Evolutionary conservation across 495 filamentous ascomycete genomes (phyloP).

Genomic region (Diplogelasinospora grovesii): DNA sequence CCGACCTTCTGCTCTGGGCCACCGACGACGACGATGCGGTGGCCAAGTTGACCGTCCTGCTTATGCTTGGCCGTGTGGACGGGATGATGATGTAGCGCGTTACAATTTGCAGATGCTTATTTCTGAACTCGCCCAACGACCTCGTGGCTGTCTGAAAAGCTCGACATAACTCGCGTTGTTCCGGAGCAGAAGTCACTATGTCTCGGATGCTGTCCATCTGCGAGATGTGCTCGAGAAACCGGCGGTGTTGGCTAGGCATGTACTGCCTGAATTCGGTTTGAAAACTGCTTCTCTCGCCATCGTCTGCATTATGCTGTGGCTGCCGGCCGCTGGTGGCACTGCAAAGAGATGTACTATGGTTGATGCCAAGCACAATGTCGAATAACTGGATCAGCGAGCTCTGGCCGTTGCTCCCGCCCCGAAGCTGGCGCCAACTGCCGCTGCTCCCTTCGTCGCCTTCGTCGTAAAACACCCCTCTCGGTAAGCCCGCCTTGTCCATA

Average conservation of each 20-base stretch:
- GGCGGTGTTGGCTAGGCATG: slow-evolving; percentile 82
- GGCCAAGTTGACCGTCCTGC: slow-evolving; percentile 53
- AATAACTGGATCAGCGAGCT: slow-evolving; percentile 93
- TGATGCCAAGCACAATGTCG: slow-evolving; percentile 83
- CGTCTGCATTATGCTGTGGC: slow-evolving; percentile 66
- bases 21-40: slow-evolving; percentile 32
- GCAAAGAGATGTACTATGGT: slow-evolving; percentile 57
- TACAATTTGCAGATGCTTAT: slow-evolving; percentile 89
- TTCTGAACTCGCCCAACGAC: slow-evolving; percentile 74
- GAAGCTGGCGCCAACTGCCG: slow-evolving; percentile 66
- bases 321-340: slow-evolving; percentile 36
- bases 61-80: slow-evolving; percentile 25
- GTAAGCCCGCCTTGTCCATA: slow-evolving; percentile 87
- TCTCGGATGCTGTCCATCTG: slow-evolving; percentile 34
- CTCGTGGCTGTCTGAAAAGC: slow-evolving; percentile 76
- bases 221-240: slow-evolving; percentile 71
- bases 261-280: slow-evolving; percentile 86
- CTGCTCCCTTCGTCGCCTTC: slow-evolving; percentile 59
- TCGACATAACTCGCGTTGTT: too few species aligned
- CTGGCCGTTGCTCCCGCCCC: slow-evolving; percentile 92
- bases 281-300: slow-evolving; percentile 76
- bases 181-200: slow-evolving; percentile 7
- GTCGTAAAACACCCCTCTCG: slow-evolving; percentile 81
- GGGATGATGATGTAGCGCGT: slow-evolving; percentile 86
- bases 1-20: slow-evolving; percentile 16